A percentile compares a stretch with the other conserved stretches of the same genome.
phyloP scores from a whole-genome alignment of 805 yeast species.

The Yamadazyma kitorensis region DNA sequence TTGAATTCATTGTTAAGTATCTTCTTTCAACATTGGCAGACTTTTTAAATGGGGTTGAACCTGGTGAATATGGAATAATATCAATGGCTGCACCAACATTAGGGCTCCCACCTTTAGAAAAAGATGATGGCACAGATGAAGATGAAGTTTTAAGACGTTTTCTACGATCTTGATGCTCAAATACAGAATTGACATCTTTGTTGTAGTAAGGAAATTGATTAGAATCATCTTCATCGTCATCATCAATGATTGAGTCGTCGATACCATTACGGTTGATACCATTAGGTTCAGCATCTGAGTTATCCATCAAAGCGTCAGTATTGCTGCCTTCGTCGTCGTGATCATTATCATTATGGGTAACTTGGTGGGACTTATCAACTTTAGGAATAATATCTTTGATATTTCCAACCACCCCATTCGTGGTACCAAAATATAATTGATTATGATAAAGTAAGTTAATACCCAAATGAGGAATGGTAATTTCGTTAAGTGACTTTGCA shows the following conservation, averaged over 20 bases:
- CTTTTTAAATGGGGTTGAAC: slow-evolving; percentile 65
- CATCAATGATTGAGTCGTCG: slow-evolving; percentile 42
- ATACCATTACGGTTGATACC: slow-evolving; percentile 11
- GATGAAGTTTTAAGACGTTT: slow-evolving; percentile 22
- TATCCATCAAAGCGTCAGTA: slow-evolving; percentile 8
- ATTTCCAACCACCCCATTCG: slow-evolving; percentile 36
- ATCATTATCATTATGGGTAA: too few relatives aligned
- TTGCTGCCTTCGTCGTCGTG: slow-evolving; percentile 11
- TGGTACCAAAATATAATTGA: slow-evolving; percentile 40
- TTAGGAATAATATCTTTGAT: slow-evolving; percentile 12
- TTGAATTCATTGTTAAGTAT: slow-evolving; percentile 73
- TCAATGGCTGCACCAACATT: slow-evolving; percentile 12
- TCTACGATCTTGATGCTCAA: slow-evolving; percentile 13
- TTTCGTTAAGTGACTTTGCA: slow-evolving; percentile 15
- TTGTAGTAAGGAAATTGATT: slow-evolving; percentile 24
- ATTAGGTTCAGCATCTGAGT: slow-evolving; percentile 6
- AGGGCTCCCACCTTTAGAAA: not conserved
- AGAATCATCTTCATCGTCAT: slow-evolving; percentile 41
- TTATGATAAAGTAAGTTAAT: slow-evolving; percentile 28
- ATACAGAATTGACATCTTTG: slow-evolving; percentile 17
- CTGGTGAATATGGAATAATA: slow-evolving; percentile 73
- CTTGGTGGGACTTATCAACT: too few relatives aligned
- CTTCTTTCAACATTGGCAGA: slow-evolving; percentile 50
- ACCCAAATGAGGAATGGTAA: slow-evolving; percentile 26
- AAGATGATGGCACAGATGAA: not conserved